Evolutionary conservation across 345 rosid species (phyloP), one percentile per base, ranked within the genome.

Genomic region (Microcos paniculata): DNA sequence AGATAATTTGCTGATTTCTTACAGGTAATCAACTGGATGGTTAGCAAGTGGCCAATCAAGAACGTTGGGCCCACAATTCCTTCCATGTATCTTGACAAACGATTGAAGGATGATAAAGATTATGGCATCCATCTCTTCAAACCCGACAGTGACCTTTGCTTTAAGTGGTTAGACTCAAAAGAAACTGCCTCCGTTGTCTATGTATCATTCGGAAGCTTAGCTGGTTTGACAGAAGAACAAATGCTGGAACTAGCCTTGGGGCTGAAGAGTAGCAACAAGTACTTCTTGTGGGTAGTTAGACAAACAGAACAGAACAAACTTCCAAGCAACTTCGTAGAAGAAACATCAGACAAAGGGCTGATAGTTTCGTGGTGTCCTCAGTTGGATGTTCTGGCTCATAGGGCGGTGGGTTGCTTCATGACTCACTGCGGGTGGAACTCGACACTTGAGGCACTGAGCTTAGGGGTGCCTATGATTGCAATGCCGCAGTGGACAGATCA

Each of bases 341-440:
- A 84, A 67, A 70, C 73, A 12, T 56, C 77, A 31, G 86, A 81
- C 33, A 79, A 75, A 58, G 89, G 91, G 38, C 6, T 86, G 51
- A 62, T 90, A 4, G 90, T 86, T 26, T 84, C 63, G 4, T 89
- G 95, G 95, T 70, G 87, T 67, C 78, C 81, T 31, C 95, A 90
- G 64, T 79, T 86, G 18, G 80, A 86, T 76, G 89, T 89, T 55
- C 65, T 90, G 19, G 80, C 85, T 61, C 91, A 89, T 14, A 73
- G 42, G 12, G 80, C 93, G 9, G 71, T 86, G 0, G 88, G 95
- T 8, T 90, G 95, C 75, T 90, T 90, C 62, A 55, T 90, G 73
- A 85, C 91, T 16, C 95, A 87, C 33, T 87, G 88, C 21, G 91
- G 94, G 5, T 88, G 94, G 94, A 90, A 90, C 82, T 90, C 94